These are phyloP conservation scores for Guillardia theta DNA, from an alignment of 78 protist species.

Conservation along the genomic window DNA sequence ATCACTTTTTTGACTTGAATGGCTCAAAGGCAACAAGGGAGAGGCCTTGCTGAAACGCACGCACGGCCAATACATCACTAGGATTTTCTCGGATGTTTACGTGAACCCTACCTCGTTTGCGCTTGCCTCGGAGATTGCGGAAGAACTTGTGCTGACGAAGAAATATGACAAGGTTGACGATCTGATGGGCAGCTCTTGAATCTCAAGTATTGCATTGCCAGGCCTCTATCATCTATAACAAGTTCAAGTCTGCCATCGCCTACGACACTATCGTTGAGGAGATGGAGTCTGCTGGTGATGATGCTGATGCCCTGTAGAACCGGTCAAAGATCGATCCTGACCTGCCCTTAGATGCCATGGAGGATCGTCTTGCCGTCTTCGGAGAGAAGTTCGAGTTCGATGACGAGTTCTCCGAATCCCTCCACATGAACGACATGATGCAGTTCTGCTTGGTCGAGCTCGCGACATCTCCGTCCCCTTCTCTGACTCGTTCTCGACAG, in stretches of 20 bases:
- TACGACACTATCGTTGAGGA: background rate
- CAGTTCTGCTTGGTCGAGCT: background rate
- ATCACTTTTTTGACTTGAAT: too few species aligned
- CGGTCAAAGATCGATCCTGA: too few species aligned
- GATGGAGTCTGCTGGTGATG: too few species aligned
- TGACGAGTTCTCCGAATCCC: slow-evolving; percentile 3
- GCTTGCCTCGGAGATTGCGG: slow-evolving; percentile 17
- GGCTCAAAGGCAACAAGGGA: background rate
- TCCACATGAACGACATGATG: background rate
- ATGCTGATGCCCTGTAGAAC: too few species aligned
- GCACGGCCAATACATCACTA: background rate
- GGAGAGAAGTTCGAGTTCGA: slow-evolving; percentile 6
- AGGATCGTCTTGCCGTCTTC: background rate
- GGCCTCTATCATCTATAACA: slow-evolving; percentile 13
- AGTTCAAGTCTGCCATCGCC: slow-evolving; percentile 21
- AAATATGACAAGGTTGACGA: background rate
- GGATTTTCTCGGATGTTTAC: background rate
- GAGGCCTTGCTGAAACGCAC: background rate
- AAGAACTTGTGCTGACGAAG: background rate
- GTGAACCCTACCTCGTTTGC: background rate
- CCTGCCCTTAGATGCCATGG: background rate
- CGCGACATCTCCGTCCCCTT: background rate
- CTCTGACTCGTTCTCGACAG: background rate
- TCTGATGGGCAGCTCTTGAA: too few species aligned
- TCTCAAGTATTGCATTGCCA: too few species aligned